A percentile compares a stretch with the other conserved stretches of the same genome.
phyloP scores from a whole-genome alignment of 768 basidiomycete species.

The Mycena indigotica region DNA sequence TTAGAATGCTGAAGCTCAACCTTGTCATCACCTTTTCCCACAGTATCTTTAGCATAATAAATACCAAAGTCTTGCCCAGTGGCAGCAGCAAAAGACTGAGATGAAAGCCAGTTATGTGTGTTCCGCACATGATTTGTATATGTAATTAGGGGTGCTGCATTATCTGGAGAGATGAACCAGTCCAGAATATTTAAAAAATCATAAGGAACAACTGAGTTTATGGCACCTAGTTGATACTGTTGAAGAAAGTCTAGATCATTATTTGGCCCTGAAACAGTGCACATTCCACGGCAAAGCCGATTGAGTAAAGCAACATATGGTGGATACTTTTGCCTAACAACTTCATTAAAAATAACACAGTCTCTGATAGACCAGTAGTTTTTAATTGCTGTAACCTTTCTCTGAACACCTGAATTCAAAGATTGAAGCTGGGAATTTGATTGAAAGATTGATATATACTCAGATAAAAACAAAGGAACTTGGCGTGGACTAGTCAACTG shows the following conservation, averaged over 20 bases:
- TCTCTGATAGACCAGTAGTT: conserved; percentile 11
- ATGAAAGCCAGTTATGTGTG: conserved; percentile 16
- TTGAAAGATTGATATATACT: not conserved
- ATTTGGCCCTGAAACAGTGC: conserved; percentile 12
- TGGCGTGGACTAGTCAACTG: conserved; percentile 12
- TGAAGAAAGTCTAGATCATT: conserved; percentile 14
- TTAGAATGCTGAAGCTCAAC: conserved; percentile 1
- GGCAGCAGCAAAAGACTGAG: conserved; percentile 12
- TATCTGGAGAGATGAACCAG: conserved; percentile 8
- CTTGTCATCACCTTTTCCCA: not conserved
- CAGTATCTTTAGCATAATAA: conserved; percentile 12
- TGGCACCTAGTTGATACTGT: conserved; percentile 2
- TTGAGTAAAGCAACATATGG: conserved; percentile 5
- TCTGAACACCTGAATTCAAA: conserved; percentile 1
- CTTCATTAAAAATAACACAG: conserved; percentile 18
- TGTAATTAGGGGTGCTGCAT: conserved; percentile 14
- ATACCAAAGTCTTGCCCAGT: conserved; percentile 9
- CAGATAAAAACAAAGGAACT: conserved; percentile 4
- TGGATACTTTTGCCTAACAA: conserved; percentile 15
- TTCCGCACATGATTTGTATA: conserved; percentile 19
- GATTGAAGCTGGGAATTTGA: conserved; percentile 5
- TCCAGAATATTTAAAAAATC: not conserved
- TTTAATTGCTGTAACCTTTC: conserved; percentile 12
- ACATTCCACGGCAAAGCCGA: conserved; percentile 12
- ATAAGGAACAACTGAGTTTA: not conserved